These are phyloP conservation scores for Escovopsis sp. DNA, from an alignment of 2,329 filamentous ascomycete species.

Conservation along the genomic window DNA sequence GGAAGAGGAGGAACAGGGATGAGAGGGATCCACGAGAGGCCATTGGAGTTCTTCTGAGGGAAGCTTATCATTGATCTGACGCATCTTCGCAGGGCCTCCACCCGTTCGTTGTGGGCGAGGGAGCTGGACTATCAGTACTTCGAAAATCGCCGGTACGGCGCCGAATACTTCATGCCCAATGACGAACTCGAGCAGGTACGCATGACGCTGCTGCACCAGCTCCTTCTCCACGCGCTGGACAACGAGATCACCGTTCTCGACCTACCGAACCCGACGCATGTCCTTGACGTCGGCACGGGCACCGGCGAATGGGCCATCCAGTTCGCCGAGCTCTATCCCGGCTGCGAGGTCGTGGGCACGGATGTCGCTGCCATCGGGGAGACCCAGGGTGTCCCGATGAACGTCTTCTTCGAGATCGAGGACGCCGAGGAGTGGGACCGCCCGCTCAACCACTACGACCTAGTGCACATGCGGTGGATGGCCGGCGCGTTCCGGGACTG, in stretches of 20 bases:
- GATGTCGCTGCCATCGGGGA: constrained; percentile 43
- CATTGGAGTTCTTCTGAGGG: too few species aligned
- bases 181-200: constrained; percentile 50
- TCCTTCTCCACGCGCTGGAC: constrained; percentile 38
- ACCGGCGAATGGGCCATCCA: constrained; percentile 36
- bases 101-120: constrained; percentile 31
- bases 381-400: constrained; percentile 38
- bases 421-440: constrained; percentile 46
- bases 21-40: too few species aligned
- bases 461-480: constrained; percentile 42
- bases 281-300: constrained; percentile 44
- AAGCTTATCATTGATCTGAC: constrained; percentile 1
- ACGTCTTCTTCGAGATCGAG: constrained; percentile 44
- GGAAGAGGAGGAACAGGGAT: too few species aligned
- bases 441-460: constrained; percentile 33
- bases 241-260: constrained; percentile 29
- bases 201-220: constrained; percentile 45
- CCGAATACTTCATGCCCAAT: constrained; percentile 50
- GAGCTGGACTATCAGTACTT: constrained; percentile 43
- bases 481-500: constrained; percentile 41
- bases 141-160: constrained; percentile 47
- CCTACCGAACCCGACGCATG: constrained; percentile 21
- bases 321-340: constrained; percentile 37
- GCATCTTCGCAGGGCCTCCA: constrained; percentile 21
- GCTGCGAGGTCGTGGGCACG: constrained; percentile 41